Conservation (phyloP, 208 protist genomes). For the Crithidia bombi region DNA sequence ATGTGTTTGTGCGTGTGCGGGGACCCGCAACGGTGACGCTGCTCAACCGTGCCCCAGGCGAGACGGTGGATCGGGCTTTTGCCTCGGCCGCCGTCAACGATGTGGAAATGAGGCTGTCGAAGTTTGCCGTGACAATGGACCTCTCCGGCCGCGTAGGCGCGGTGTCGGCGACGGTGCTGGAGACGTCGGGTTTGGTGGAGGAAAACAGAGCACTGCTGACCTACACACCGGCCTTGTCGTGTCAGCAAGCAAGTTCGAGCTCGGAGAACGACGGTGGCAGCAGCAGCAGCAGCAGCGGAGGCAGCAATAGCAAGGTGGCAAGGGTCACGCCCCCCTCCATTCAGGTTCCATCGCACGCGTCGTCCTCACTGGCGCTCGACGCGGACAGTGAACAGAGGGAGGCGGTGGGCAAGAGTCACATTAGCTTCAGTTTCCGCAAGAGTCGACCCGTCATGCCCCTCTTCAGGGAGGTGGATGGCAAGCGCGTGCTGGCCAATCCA, state of each 20-base stretch:
- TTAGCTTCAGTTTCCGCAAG: constrained; percentile 73
- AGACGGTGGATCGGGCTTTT: constrained; percentile 57
- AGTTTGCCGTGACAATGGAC: constrained; percentile 74
- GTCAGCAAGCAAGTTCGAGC: constrained; percentile 3
- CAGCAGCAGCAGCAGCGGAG: neutral
- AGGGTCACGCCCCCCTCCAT: neutral
- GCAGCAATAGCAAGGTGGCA: constrained; percentile 2
- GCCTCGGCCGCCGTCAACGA: constrained; percentile 49
- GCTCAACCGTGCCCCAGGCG: constrained; percentile 52
- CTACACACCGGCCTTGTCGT: constrained; percentile 12
- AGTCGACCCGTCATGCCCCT: constrained; percentile 79
- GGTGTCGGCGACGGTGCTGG: constrained; percentile 46
- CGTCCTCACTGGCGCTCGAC: neutral
- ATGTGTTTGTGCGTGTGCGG: constrained; percentile 68
- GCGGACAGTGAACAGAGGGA: neutral
- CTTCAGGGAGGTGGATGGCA: constrained; percentile 57
- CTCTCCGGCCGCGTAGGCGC: constrained; percentile 54
- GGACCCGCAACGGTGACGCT: constrained; percentile 60
- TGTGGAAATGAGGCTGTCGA: constrained; percentile 61
- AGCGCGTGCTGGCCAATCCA: constrained; percentile 67
- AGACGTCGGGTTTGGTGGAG: constrained; percentile 44
- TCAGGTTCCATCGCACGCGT: neutral
- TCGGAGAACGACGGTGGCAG: constrained; percentile 11
- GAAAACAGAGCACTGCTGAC: constrained; percentile 53
- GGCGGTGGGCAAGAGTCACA: constrained; percentile 27